Percentiles rank a stretch among this genome's conserved stretches.
phyloP scores from a whole-genome alignment of 2,329 filamentous ascomycete genomes.

The Colletotrichum ledebouriae region DNA sequence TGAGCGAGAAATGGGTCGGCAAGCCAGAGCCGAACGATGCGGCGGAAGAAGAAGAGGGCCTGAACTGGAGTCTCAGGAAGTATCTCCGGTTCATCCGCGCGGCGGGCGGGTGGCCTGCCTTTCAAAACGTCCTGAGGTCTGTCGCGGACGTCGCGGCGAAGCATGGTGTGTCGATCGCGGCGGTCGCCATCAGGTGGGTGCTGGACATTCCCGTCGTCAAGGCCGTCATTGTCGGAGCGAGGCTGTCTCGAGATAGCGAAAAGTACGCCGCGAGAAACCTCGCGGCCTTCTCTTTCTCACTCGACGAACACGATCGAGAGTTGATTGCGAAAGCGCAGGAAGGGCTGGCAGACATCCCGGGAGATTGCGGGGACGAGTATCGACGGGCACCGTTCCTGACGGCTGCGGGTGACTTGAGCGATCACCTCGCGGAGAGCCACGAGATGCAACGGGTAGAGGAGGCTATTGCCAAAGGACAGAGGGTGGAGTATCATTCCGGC shows the following conservation, averaged over 20 bases:
- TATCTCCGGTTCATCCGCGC: slow-evolving; percentile 52
- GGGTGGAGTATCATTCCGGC: slow-evolving; percentile 23
- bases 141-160: slow-evolving; percentile 56
- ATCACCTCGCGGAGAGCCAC: slow-evolving; percentile 6
- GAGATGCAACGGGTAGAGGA: slow-evolving; percentile 12
- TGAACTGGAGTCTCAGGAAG: slow-evolving; percentile 47
- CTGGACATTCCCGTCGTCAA: slow-evolving; percentile 62
- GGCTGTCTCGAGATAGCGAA: slow-evolving; percentile 10
- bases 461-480: slow-evolving; percentile 10
- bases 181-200: slow-evolving; percentile 65
- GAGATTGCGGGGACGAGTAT: slow-evolving; percentile 47
- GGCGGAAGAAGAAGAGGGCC: background rate
- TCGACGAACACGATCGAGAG: slow-evolving; percentile 43
- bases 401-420: slow-evolving; percentile 23
- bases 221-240: slow-evolving; percentile 60
- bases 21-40: slow-evolving; percentile 34
- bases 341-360: slow-evolving; percentile 43
- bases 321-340: slow-evolving; percentile 42
- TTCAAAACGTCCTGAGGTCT: slow-evolving; percentile 57
- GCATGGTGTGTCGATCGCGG: slow-evolving; percentile 57
- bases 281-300: slow-evolving; percentile 44
- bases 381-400: slow-evolving; percentile 39
- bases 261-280: slow-evolving; percentile 50
- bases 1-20: slow-evolving; percentile 45
- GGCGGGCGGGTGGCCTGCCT: slow-evolving; percentile 59